Evolutionary conservation across 139 green algal species (phyloP).

Genomic region (Haematococcus lacustris): DNA sequence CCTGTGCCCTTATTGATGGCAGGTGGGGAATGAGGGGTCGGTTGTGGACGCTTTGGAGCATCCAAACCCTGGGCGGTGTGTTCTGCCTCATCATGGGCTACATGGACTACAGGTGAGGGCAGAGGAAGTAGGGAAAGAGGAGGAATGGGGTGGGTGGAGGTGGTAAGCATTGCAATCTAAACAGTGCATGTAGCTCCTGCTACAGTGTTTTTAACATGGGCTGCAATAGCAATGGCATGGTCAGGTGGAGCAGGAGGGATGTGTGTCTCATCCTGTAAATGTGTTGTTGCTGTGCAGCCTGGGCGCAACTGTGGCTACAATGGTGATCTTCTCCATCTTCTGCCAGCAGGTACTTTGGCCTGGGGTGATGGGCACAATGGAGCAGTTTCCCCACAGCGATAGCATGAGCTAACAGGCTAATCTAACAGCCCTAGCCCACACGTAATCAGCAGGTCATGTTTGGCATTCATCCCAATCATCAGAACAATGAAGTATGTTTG

Average conservation of each 20-base stretch:
- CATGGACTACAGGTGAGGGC: constrained; percentile 29
- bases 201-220: too few relatives aligned
- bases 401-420: neutral
- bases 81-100: constrained; percentile 75
- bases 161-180: neutral
- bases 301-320: constrained; percentile 61
- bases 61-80: constrained; percentile 47
- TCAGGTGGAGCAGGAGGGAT: too few relatives aligned
- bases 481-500: neutral
- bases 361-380: neutral
- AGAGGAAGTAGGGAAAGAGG: neutral
- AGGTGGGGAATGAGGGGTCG: constrained; percentile 69
- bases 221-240: too few relatives aligned
- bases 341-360: constrained; percentile 40
- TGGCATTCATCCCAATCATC: neutral
- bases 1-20: too few relatives aligned
- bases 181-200: too few relatives aligned
- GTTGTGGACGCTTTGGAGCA: constrained; percentile 47
- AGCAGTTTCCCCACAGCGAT: neutral
- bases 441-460: neutral
- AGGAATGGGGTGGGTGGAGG: neutral
- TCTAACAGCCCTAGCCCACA: neutral
- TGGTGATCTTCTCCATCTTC: constrained; percentile 81
- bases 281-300: too few relatives aligned
- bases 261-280: too few relatives aligned